These are phyloP conservation scores for Trypethelium eluteriae DNA, from an alignment of 495 filamentous ascomycete species.

Conservation along the genomic window DNA sequence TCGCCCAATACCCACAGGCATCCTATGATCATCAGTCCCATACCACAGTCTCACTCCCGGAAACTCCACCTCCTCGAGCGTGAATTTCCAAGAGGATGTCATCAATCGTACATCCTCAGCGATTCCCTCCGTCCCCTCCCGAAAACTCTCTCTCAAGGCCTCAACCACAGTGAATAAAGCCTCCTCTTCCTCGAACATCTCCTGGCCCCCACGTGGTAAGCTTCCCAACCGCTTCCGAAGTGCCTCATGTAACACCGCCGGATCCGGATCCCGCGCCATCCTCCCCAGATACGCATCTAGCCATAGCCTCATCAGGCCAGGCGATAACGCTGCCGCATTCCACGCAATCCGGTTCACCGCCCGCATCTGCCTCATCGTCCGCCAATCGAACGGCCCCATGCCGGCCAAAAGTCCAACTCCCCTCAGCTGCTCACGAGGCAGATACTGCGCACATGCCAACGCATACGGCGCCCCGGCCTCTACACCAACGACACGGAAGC, in stretches of 20 bases:
- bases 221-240: neutral
- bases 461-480: constrained; percentile 45
- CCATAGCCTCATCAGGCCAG: constrained; percentile 1
- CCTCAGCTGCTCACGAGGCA: constrained; percentile 33
- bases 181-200: constrained; percentile 14
- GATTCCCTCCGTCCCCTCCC: constrained; percentile 26
- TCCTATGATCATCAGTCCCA: constrained; percentile 31
- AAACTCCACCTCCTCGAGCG: constrained; percentile 31
- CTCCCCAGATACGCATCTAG: neutral
- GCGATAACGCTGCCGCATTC: constrained; percentile 17
- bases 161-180: constrained; percentile 14
- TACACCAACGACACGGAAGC: constrained; percentile 40
- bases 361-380: constrained; percentile 24
- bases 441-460: constrained; percentile 38
- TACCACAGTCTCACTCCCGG: constrained; percentile 35
- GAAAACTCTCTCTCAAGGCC: constrained; percentile 30
- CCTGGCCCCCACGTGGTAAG: constrained; percentile 3
- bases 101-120: constrained; percentile 32
- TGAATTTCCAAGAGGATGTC: constrained; percentile 33
- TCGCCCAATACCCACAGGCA: constrained; percentile 24
- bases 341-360: constrained; percentile 8
- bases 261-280: constrained; percentile 12
- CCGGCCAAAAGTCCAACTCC: constrained; percentile 37
- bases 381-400: constrained; percentile 27
- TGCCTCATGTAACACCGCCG: neutral